phyloP scores from a whole-genome alignment of 2,329 filamentous ascomycete species.

The Alternaria burnsii region DNA sequence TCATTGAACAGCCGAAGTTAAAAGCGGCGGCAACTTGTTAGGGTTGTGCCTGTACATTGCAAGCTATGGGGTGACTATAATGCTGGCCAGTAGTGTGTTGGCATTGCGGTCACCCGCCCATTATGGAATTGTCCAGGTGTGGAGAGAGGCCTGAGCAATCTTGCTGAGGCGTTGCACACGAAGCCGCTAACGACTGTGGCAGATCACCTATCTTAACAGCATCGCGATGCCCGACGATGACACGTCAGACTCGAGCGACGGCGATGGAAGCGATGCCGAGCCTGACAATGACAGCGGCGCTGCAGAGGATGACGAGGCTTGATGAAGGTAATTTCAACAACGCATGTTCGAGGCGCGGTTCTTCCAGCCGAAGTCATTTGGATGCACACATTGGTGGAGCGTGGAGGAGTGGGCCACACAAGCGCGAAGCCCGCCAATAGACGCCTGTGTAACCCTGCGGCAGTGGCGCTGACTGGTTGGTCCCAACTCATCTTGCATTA shows the following conservation, averaged over 20 bases:
- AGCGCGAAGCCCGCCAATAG: constrained; percentile 40
- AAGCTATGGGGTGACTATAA: constrained; percentile 22
- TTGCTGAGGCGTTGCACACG: constrained; percentile 4
- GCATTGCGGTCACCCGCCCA: constrained; percentile 44
- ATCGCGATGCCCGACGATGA: constrained; percentile 60
- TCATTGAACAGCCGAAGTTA: constrained; percentile 11
- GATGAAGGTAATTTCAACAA: constrained; percentile 20
- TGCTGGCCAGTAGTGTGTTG: constrained; percentile 38
- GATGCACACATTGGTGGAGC: constrained; percentile 10
- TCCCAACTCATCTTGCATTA: constrained; percentile 27
- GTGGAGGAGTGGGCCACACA: constrained; percentile 24
- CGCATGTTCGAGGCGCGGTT: constrained; percentile 30
- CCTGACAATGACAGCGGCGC: constrained; percentile 19
- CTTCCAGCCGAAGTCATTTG: constrained; percentile 14
- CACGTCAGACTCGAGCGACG: constrained; percentile 39
- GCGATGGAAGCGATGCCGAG: constrained; percentile 32
- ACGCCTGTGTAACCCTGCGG: constrained; percentile 25
- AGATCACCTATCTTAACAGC: constrained; percentile 61
- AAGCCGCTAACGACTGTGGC: constrained; percentile 35
- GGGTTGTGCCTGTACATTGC: constrained; percentile 30
- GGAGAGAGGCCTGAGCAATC: background rate
- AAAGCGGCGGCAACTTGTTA: constrained; percentile 7
- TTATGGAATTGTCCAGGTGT: constrained; percentile 7
- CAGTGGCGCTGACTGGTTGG: constrained; percentile 26
- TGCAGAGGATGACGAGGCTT: constrained; percentile 21